Evolutionary conservation across 148 eudicot species (phyloP).

Genomic region (Amaranthus palmeri): DNA sequence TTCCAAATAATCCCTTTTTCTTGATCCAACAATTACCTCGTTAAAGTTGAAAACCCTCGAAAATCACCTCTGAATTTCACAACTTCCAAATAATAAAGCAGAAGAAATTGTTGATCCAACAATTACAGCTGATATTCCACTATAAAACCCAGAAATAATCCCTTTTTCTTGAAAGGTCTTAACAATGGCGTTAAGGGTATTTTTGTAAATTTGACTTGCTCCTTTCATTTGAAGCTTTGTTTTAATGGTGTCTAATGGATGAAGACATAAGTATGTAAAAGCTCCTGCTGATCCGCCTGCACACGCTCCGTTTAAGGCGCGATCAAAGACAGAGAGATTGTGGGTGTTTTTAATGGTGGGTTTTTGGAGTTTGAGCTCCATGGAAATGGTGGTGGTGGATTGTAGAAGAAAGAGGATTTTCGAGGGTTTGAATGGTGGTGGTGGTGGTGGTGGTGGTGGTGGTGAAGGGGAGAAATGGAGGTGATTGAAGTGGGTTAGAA

Average conservation of each 20-base stretch:
- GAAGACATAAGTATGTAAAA: conserved; percentile 76
- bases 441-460: no score
- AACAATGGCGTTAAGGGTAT: conserved; percentile 55
- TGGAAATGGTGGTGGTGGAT: conserved; percentile 52
- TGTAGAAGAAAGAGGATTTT: no score
- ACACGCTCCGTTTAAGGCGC: conserved; percentile 67
- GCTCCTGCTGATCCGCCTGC: conserved; percentile 92
- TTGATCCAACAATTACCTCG: no score
- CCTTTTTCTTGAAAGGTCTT: conserved; percentile 70
- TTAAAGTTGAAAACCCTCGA: no score
- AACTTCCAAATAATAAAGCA: conserved; percentile 83
- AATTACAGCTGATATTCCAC: conserved; percentile 83
- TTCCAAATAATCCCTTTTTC: no score
- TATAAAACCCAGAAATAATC: conserved; percentile 62
- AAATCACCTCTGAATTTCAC: no score
- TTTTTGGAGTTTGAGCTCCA: conserved; percentile 27
- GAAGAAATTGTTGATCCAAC: conserved; percentile 78
- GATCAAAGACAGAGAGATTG: conserved; percentile 60
- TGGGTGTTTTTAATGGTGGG: conserved; percentile 12
- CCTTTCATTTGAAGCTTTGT: conserved; percentile 88
- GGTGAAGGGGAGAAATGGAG: no score
- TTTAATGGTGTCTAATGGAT: conserved; percentile 86
- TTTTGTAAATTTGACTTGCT: conserved; percentile 60
- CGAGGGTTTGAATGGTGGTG: no score
- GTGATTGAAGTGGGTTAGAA: no score